Evolutionary conservation across 1,284 basidiomycete genomes (phyloP).

Genomic region (Leccinum insolens): DNA sequence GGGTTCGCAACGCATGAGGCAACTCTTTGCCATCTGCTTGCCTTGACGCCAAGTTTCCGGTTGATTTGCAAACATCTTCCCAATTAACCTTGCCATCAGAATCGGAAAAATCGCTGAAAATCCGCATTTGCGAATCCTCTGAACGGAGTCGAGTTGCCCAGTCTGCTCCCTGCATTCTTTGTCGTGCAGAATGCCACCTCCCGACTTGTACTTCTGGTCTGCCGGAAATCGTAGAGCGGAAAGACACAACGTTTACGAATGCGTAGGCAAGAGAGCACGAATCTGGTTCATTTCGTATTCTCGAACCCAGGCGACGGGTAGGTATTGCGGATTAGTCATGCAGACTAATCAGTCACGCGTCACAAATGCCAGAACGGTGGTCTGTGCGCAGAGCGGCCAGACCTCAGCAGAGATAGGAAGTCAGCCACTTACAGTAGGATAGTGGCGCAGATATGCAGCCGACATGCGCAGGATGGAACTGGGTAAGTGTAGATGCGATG

Average conservation of each 20-base stretch:
- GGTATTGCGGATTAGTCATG: too few relatives aligned
- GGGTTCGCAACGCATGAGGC: constrained; percentile 15
- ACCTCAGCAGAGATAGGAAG: too few relatives aligned
- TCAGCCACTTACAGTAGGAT: constrained; percentile 17
- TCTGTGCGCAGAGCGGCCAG: too few relatives aligned
- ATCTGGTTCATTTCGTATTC: constrained; percentile 28
- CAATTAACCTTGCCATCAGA: constrained; percentile 43
- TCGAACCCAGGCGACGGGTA: constrained; percentile 6
- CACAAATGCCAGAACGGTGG: too few relatives aligned
- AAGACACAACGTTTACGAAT: constrained; percentile 48
- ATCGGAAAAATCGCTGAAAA: constrained; percentile 20
- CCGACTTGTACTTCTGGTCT: constrained; percentile 62
- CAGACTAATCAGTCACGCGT: neutral
- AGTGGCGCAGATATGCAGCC: constrained; percentile 64
- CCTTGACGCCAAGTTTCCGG: constrained; percentile 10
- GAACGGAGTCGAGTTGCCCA: constrained; percentile 27
- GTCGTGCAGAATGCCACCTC: constrained; percentile 59
- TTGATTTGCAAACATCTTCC: constrained; percentile 52
- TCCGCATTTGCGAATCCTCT: constrained; percentile 19
- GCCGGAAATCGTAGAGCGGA: constrained; percentile 64
- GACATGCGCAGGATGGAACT: constrained; percentile 43
- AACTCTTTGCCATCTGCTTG: constrained; percentile 4
- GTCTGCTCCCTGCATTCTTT: constrained; percentile 8
- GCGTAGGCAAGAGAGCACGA: constrained; percentile 53
- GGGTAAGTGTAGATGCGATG: constrained; percentile 47